Evolutionary conservation across 495 filamentous ascomycete genomes (phyloP).

Genomic region (Penicillium nucicola): DNA sequence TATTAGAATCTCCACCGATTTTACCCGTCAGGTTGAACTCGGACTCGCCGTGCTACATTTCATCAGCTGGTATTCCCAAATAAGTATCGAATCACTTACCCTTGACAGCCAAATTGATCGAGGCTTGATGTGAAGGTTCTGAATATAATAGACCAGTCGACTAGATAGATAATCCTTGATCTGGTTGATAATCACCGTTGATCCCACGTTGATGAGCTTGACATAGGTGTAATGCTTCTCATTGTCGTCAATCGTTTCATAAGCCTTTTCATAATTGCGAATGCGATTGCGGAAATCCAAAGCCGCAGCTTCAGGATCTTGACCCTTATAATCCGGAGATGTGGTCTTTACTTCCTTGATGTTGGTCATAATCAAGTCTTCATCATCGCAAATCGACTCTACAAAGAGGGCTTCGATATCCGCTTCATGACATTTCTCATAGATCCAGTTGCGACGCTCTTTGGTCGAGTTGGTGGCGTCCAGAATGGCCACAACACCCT

Average conservation of each 20-base stretch:
- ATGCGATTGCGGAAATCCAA: conserved; percentile 92
- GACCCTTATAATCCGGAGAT: conserved; percentile 88
- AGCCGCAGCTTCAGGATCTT: conserved; percentile 88
- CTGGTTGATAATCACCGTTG: conserved; percentile 93
- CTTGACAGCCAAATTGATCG: conserved; percentile 95
- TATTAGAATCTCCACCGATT: conserved; percentile 86
- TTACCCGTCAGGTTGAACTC: conserved; percentile 81
- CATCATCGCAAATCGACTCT: conserved; percentile 92
- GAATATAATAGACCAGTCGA: conserved; percentile 93
- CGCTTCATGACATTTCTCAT: conserved; percentile 65
- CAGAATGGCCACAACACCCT: conserved; percentile 82
- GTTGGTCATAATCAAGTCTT: conserved; percentile 93
- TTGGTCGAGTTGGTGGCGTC: conserved; percentile 97
- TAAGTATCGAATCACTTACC: conserved; percentile 49
- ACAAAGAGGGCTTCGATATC: conserved; percentile 91
- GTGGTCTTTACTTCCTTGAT: conserved; percentile 97
- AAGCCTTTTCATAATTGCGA: conserved; percentile 93
- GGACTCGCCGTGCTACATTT: conserved; percentile 82
- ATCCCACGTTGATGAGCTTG: conserved; percentile 94
- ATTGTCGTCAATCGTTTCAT: conserved; percentile 83
- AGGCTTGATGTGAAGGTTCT: conserved; percentile 98
- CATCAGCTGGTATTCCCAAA: not conserved
- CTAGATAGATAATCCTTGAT: conserved; percentile 96
- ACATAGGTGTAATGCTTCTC: conserved; percentile 87
- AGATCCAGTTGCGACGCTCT: conserved; percentile 83